phyloP scores from a whole-genome alignment of 768 basidiomycete genomes.

The Tylopilus sp. region DNA sequence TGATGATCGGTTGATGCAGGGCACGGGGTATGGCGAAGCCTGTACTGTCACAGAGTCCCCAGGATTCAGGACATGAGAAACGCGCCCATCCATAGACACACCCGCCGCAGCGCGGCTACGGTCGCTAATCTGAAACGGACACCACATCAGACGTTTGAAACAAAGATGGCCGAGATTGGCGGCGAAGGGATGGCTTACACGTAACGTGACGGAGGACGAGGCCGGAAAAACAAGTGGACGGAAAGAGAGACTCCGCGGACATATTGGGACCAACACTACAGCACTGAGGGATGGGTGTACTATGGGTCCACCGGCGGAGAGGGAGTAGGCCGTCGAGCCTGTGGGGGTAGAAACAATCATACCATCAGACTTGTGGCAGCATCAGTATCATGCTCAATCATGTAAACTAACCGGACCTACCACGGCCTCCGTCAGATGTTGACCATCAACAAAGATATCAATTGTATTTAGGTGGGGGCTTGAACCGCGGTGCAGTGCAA shows the following conservation, averaged over 20 bases:
- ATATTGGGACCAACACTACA: constrained; percentile 92
- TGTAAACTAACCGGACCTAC: constrained; percentile 45
- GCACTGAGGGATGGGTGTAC: constrained; percentile 91
- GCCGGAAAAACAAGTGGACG: constrained; percentile 88
- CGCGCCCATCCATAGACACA: constrained; percentile 91
- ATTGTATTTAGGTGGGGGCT: constrained; percentile 91
- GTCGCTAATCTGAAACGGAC: constrained; percentile 64
- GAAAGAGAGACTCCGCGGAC: constrained; percentile 89
- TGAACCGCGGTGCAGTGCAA: constrained; percentile 87
- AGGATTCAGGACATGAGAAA: constrained; percentile 75
- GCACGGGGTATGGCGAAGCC: constrained; percentile 85
- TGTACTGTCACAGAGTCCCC: constrained; percentile 84
- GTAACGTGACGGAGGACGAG: constrained; percentile 69
- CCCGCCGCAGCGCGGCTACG: constrained; percentile 83
- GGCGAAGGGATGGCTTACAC: constrained; percentile 44
- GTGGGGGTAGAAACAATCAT: constrained; percentile 94
- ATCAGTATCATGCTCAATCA: constrained; percentile 13
- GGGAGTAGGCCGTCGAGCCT: constrained; percentile 93
- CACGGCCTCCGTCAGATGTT: constrained; percentile 93
- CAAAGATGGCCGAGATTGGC: not conserved
- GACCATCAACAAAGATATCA: constrained; percentile 90
- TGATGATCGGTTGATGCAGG: constrained; percentile 87
- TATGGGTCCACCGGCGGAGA: constrained; percentile 94
- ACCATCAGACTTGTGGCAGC: constrained; percentile 71
- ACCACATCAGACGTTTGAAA: constrained; percentile 1